Conservation (phyloP, 2,329 filamentous ascomycete species). For the Macrophomina tecta region DNA sequence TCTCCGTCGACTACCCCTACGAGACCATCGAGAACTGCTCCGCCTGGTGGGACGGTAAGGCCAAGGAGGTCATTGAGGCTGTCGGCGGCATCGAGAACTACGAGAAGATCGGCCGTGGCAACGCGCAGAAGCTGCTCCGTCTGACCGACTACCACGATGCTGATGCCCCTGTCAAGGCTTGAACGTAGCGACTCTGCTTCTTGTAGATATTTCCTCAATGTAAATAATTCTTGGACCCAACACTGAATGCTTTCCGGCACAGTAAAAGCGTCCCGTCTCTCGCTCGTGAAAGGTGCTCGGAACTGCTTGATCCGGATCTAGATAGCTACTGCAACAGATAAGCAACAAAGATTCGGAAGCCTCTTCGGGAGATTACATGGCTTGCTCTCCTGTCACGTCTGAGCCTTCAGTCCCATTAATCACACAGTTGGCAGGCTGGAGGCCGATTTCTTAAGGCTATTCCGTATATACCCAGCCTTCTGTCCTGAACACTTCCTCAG, state of each 20-base stretch:
- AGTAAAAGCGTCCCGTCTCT: background rate
- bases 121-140: conserved; percentile 52
- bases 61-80: conserved; percentile 46
- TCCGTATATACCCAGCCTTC: too few species aligned
- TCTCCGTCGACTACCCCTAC: conserved; percentile 61
- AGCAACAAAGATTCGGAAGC: too few species aligned
- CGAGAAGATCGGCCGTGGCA: conserved; percentile 52
- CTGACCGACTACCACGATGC: conserved; percentile 35
- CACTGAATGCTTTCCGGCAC: background rate
- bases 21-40: conserved; percentile 54
- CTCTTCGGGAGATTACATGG: too few species aligned
- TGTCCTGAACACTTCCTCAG: too few species aligned
- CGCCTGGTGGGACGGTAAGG: conserved; percentile 50
- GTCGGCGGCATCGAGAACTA: conserved; percentile 19
- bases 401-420: too few species aligned
- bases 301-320: too few species aligned
- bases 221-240: background rate
- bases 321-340: background rate
- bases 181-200: background rate
- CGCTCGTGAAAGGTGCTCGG: too few species aligned
- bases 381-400: too few species aligned
- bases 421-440: too few species aligned
- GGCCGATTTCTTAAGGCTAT: too few species aligned
- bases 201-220: background rate
- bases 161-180: conserved; percentile 27